phyloP scores from a whole-genome alignment of 2,329 filamentous ascomycete genomes.

The Hirsutella rhossiliensis region DNA sequence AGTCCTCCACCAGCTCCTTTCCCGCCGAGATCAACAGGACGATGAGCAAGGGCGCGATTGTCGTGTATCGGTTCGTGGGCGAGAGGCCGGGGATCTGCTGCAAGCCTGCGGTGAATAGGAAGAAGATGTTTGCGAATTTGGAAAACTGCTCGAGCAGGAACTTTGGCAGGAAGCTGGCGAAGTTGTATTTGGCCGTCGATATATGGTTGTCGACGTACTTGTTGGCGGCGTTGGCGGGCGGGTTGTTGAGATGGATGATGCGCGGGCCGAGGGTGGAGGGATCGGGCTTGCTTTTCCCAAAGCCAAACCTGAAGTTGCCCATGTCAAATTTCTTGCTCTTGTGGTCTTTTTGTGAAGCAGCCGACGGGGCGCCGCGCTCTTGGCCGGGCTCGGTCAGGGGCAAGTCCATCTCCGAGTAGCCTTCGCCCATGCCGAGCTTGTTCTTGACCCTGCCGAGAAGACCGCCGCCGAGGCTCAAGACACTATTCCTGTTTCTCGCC shows the following conservation, averaged over 20 bases:
- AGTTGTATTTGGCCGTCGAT: constrained; percentile 95
- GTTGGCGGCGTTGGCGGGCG: constrained; percentile 76
- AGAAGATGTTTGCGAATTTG: constrained; percentile 98
- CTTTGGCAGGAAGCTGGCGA: constrained; percentile 86
- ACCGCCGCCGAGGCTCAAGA: constrained; percentile 76
- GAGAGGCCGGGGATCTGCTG: constrained; percentile 95
- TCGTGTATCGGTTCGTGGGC: constrained; percentile 91
- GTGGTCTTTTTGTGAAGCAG: constrained; percentile 29
- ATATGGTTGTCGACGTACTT: constrained; percentile 96
- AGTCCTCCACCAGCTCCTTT: constrained; percentile 91
- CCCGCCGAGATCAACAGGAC: constrained; percentile 90
- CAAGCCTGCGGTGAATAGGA: constrained; percentile 88
- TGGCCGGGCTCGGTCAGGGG: constrained; percentile 68
- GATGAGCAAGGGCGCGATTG: constrained; percentile 83
- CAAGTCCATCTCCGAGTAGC: constrained; percentile 97
- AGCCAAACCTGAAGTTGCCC: constrained; percentile 83
- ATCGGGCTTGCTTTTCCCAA: constrained; percentile 74
- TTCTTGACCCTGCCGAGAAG: constrained; percentile 80
- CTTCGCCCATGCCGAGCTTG: constrained; percentile 74
- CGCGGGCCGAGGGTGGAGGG: constrained; percentile 84
- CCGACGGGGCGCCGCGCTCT: constrained; percentile 23
- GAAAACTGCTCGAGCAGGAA: constrained; percentile 98
- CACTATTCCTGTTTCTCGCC: constrained; percentile 74
- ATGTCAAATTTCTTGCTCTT: constrained; percentile 50
- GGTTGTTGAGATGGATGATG: constrained; percentile 92